Conservation (phyloP, 306 rosid species). For the Malus sylvestris region DNA sequence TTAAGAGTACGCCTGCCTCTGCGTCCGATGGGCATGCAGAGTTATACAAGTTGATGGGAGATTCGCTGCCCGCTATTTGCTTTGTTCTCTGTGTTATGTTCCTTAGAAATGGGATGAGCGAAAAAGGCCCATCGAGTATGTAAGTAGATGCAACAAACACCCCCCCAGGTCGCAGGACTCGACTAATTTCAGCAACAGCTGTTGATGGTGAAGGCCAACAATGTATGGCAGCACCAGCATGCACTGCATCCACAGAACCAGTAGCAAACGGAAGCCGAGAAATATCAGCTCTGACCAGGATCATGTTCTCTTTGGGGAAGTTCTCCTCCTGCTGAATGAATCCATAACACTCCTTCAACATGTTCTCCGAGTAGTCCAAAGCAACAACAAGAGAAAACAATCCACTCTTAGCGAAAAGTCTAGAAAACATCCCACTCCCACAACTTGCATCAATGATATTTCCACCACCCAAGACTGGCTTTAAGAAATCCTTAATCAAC, state of each 20-base stretch:
- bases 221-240: slow-evolving; percentile 92
- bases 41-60: no score
- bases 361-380: slow-evolving; percentile 90
- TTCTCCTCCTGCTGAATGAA: slow-evolving; percentile 70
- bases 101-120: slow-evolving; percentile 49
- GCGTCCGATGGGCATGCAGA: no score
- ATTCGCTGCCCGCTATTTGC: no score
- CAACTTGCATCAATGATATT: no score
- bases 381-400: slow-evolving; percentile 39
- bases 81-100: slow-evolving; percentile 27
- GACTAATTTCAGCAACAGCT: slow-evolving; percentile 88
- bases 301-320: slow-evolving; percentile 67
- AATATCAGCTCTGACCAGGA: slow-evolving; percentile 85
- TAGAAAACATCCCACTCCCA: no score
- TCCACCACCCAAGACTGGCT: no score
- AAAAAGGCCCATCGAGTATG: slow-evolving; percentile 61
- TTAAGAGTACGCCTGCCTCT: no score
- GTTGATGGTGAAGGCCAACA: slow-evolving; percentile 95
- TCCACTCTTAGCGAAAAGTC: no score
- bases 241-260: slow-evolving; percentile 82
- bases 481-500: slow-evolving; percentile 42
- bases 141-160: slow-evolving; percentile 80
- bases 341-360: slow-evolving; percentile 75
- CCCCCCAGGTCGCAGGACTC: slow-evolving; percentile 83
- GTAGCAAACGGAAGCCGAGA: slow-evolving; percentile 88